Evolutionary conservation across 73 alveolate species (phyloP).

Genomic region (Loxodes magnus): DNA sequence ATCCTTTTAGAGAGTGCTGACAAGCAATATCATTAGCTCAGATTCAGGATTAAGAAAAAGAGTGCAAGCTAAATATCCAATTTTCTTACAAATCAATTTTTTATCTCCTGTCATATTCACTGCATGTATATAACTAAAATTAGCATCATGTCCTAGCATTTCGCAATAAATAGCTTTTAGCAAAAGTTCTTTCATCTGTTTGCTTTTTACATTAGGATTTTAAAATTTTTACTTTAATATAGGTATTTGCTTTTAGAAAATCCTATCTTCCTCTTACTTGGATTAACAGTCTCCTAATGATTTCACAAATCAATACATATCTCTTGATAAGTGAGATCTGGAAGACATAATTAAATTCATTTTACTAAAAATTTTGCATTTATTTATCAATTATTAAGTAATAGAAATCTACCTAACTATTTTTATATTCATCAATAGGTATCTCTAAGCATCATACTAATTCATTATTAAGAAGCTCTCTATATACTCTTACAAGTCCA

Average conservation of each 20-base stretch:
- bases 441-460: no score
- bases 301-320: not conserved
- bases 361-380: no score
- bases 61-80: slow-evolving; percentile 91
- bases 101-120: slow-evolving; percentile 84
- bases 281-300: not conserved
- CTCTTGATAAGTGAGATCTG: not conserved
- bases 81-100: slow-evolving; percentile 23
- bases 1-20: slow-evolving; percentile 90
- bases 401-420: no score
- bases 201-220: slow-evolving; percentile 80
- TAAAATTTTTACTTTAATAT: slow-evolving; percentile 71
- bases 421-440: no score
- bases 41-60: slow-evolving; percentile 62
- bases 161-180: slow-evolving; percentile 95
- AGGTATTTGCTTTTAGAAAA: slow-evolving; percentile 82
- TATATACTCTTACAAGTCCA: no score
- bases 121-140: slow-evolving; percentile 97
- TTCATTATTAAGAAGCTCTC: no score
- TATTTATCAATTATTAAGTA: no score
- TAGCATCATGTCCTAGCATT: slow-evolving; percentile 99
- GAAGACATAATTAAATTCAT: not conserved
- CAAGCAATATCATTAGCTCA: slow-evolving; percentile 79
- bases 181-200: slow-evolving; percentile 76
- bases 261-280: slow-evolving; percentile 89